Evolutionary conservation across 345 rosid species (phyloP).

Genomic region (Populus davidiana): DNA sequence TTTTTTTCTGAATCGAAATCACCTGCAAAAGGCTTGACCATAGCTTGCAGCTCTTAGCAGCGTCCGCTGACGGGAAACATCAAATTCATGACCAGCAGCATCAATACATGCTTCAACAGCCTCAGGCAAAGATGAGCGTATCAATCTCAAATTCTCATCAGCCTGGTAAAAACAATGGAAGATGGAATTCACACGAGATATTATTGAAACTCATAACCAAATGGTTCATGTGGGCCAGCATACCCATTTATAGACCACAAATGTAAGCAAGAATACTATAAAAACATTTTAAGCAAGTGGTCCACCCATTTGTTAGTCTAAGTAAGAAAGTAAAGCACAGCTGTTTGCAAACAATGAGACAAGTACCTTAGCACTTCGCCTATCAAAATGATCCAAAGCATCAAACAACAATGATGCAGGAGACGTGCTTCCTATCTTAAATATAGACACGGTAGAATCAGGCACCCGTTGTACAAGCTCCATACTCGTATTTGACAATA

Average conservation of each 20-base stretch:
- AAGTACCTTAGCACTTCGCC: slow-evolving; percentile 86
- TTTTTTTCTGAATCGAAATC: background rate
- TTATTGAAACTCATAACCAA: background rate
- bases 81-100: slow-evolving; percentile 95
- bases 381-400: slow-evolving; percentile 96
- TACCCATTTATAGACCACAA: background rate
- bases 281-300: background rate
- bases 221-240: background rate
- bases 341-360: slow-evolving; percentile 5
- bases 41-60: slow-evolving; percentile 96
- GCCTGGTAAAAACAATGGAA: slow-evolving; percentile 55
- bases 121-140: slow-evolving; percentile 75
- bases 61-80: slow-evolving; percentile 71
- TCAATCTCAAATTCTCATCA: slow-evolving; percentile 92
- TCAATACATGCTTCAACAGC: slow-evolving; percentile 95
- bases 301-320: background rate
- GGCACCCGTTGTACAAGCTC: slow-evolving; percentile 95
- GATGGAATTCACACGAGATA: slow-evolving; percentile 1
- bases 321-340: background rate
- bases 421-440: slow-evolving; percentile 96
- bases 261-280: background rate
- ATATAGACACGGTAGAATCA: slow-evolving; percentile 87
- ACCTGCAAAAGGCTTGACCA: slow-evolving; percentile 99
- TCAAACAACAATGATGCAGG: slow-evolving; percentile 86
- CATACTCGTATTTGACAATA: slow-evolving; percentile 77